Evolutionary conservation across 768 basidiomycete species (phyloP).

Genomic region (Chiua virens): DNA sequence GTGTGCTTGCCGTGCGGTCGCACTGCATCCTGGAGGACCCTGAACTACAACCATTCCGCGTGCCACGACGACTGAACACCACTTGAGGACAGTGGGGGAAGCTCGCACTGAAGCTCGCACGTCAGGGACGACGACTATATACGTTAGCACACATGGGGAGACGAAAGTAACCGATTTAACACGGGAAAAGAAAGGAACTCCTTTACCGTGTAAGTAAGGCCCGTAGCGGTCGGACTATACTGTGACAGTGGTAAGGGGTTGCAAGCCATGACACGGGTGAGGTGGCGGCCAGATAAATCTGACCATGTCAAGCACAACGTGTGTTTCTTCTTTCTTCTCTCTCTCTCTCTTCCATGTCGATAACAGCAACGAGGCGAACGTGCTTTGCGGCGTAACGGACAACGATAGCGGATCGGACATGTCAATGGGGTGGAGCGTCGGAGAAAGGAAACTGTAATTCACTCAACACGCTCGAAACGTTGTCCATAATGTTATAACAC

Average conservation of each 20-base stretch:
- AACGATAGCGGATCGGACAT: background rate
- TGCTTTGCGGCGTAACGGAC: background rate
- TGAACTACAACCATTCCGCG: constrained; percentile 15
- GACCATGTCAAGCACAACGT: constrained; percentile 20
- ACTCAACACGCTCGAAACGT: constrained; percentile 10
- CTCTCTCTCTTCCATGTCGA: background rate
- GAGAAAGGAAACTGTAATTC: background rate
- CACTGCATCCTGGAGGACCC: constrained; percentile 22
- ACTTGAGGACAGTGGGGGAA: no score
- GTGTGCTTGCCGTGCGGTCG: constrained; percentile 26
- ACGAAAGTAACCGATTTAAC: background rate
- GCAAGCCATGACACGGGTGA: background rate
- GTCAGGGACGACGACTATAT: constrained; percentile 7
- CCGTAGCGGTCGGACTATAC: no score
- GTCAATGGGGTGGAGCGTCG: background rate
- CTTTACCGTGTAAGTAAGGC: background rate
- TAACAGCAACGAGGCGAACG: background rate
- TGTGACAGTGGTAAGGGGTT: no score
- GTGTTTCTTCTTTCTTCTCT: constrained; percentile 5
- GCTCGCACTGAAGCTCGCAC: background rate
- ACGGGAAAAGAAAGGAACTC: background rate
- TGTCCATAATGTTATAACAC: background rate
- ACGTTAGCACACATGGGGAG: background rate
- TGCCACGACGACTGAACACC: background rate
- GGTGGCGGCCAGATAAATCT: constrained; percentile 10